A percentile compares a stretch with the other conserved stretches of the same genome.
These are phyloP conservation scores for Cystoisospora suis DNA, from an alignment of 169 alveolate species.

Conservation along the genomic window DNA sequence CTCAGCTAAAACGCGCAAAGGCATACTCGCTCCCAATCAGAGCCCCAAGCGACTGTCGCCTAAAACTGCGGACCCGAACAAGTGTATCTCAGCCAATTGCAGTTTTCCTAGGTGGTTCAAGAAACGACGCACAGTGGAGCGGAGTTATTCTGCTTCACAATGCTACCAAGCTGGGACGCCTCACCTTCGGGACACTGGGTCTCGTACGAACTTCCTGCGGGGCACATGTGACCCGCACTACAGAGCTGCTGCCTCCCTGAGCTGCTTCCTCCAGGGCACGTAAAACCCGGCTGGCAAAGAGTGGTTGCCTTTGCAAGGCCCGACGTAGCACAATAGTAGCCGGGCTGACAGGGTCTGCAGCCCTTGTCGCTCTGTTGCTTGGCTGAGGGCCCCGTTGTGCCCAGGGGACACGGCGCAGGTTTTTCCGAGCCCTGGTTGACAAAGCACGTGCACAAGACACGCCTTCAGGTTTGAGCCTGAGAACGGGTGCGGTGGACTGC, in stretches of 20 bases:
- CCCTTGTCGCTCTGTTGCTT: not conserved
- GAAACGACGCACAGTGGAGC: not conserved
- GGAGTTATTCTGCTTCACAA: not conserved
- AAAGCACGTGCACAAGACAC: not conserved
- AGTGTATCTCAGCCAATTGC: no score
- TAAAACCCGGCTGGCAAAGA: not conserved
- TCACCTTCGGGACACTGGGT: not conserved
- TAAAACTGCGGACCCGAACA: no score
- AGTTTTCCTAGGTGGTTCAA: no score
- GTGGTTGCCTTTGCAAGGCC: not conserved
- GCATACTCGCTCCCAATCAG: not conserved
- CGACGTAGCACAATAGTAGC: not conserved
- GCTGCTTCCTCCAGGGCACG: not conserved
- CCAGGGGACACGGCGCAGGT: not conserved
- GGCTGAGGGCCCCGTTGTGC: not conserved
- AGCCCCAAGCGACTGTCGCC: no score
- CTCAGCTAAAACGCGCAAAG: not conserved
- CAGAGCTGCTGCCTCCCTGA: not conserved
- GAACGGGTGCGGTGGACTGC: no score
- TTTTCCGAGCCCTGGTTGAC: not conserved
- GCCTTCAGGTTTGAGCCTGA: not conserved
- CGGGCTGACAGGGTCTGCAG: not conserved
- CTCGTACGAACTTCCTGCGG: not conserved
- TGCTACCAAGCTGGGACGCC: not conserved
- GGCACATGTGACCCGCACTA: not conserved